Evolutionary conservation across 352 stramenopile genomes (phyloP).

Genomic region (Phytophthora aleatoria): DNA sequence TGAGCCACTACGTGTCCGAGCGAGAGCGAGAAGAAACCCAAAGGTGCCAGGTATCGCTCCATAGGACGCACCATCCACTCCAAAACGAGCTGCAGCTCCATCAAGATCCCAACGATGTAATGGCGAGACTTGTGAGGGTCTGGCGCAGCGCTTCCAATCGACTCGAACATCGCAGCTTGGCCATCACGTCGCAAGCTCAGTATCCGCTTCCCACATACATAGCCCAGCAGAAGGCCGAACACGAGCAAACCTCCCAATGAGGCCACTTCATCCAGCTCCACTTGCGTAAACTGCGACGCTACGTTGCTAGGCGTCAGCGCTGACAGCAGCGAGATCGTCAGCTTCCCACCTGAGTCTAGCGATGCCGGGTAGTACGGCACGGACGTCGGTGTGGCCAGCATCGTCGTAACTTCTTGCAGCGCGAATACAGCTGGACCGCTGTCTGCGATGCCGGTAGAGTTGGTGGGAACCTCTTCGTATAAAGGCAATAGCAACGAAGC

Average conservation of each 20-base stretch:
- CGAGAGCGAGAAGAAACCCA: constrained; percentile 47
- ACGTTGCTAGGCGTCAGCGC: constrained; percentile 20
- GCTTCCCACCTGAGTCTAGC: constrained; percentile 12
- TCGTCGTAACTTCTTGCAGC: constrained; percentile 35
- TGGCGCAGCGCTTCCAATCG: constrained; percentile 8
- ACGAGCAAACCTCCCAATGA: constrained; percentile 18
- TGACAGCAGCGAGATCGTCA: constrained; percentile 16
- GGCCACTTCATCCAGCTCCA: constrained; percentile 9
- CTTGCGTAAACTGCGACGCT: background rate
- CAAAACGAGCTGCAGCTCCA: constrained; percentile 55
- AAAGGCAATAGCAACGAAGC: constrained; percentile 43
- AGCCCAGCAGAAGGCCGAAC: constrained; percentile 14
- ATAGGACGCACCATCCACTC: constrained; percentile 49
- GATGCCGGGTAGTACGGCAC: constrained; percentile 35
- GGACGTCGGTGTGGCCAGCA: constrained; percentile 15
- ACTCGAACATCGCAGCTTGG: constrained; percentile 30
- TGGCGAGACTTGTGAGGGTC: constrained; percentile 36
- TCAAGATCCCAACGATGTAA: constrained; percentile 45
- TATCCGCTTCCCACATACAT: constrained; percentile 22
- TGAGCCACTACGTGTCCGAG: constrained; percentile 46
- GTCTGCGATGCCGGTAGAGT: constrained; percentile 18
- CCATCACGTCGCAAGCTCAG: constrained; percentile 26
- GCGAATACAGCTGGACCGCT: constrained; percentile 38
- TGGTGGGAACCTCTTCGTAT: constrained; percentile 32
- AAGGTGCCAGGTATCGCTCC: constrained; percentile 37